Percentiles rank a stretch among this genome's conserved stretches.
phyloP scores from a whole-genome alignment of 257 asterid species.

The Gentiana dahurica region DNA sequence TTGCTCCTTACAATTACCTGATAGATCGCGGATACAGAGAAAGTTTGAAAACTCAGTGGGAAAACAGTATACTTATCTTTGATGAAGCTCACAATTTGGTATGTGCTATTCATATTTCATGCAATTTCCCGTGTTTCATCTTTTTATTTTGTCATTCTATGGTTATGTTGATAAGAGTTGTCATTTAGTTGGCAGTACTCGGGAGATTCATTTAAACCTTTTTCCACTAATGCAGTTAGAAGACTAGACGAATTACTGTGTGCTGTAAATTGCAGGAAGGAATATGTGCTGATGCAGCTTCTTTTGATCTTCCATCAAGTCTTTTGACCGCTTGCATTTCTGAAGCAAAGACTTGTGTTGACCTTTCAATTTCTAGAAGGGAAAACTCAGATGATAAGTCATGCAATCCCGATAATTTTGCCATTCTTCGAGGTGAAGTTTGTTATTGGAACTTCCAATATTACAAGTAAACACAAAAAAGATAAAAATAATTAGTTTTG shows the following conservation, averaged over 20 bases:
- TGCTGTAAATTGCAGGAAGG: constrained; percentile 58
- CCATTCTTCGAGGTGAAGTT: constrained; percentile 72
- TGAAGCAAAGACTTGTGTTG: constrained; percentile 76
- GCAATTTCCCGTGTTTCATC: constrained; percentile 13
- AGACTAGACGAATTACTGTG: background rate
- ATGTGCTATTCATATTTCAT: constrained; percentile 19
- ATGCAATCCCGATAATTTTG: constrained; percentile 87
- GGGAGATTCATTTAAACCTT: background rate
- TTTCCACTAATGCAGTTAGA: constrained; percentile 9
- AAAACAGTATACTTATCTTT: constrained; percentile 74
- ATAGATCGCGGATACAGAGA: constrained; percentile 74
- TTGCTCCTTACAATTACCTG: constrained; percentile 97
- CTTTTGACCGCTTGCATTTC: constrained; percentile 86
- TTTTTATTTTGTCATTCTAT: background rate
- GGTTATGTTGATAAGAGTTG: constrained; percentile 2
- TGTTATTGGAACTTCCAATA: no score
- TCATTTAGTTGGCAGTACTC: no score
- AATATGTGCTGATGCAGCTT: constrained; percentile 97
- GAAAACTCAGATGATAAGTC: constrained; percentile 72
- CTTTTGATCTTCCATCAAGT: constrained; percentile 83
- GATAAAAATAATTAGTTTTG: no score
- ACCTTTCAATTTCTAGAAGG: constrained; percentile 64
- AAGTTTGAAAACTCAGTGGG: constrained; percentile 61
- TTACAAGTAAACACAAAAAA: no score
- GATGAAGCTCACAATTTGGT: constrained; percentile 99